Base-by-base conservation (phyloP, 1,284 basidiomycete genomes). In the Rhodotorula mucilaginosa region DNA sequence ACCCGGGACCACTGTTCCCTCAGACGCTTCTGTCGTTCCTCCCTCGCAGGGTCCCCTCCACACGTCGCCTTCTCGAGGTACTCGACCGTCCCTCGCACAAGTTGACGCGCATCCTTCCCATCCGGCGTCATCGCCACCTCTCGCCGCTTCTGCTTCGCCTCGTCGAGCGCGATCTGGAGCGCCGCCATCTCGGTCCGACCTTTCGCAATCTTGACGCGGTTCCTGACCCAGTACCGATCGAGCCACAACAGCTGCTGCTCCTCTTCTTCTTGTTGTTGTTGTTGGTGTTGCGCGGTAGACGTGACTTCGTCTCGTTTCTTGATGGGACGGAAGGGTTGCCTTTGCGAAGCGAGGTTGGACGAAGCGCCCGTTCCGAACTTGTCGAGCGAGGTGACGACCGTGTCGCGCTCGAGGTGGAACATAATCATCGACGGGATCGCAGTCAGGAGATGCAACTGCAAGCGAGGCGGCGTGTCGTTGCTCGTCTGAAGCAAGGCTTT, bases 151-250 rank as follows among this genome's bases (percentile, higher is more conserved):
- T 18, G 1, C 54, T 47, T 58, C 6, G 63, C 7, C 19, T 61
- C 66, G 26, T 44, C 51, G 19, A 34, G 12, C 65, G 61, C 57
- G 3, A 21, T 34, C 19, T 51, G 34, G 60, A 74, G 39, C 39
- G 19, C 15, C 2, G 18, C 26, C 29, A 63, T 23, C 21, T 26
- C n/a, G 18, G 19, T 39, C 7, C 74, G 31, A 13, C 13, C 57
- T 13, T 67, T 52, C 7, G 54, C 46, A 10, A 73, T 56, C 46
- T 46, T 44, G 0, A 46, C 44, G 16, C 66, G 54, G 49, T 65
- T 68, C 44, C 39, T 47, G 23, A 68, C 54, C 49, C 60, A 46
- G 57, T 73, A 75, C 44, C 71, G 64, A 46, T 75, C 74, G 26
- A 75, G 58, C 66, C 64, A 73, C 1, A 73, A 15, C 13, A 56